Evolutionary conservation across 768 basidiomycete species (phyloP), one percentile per base, ranked within the genome.

Genomic region (Amanita jacksonii): DNA sequence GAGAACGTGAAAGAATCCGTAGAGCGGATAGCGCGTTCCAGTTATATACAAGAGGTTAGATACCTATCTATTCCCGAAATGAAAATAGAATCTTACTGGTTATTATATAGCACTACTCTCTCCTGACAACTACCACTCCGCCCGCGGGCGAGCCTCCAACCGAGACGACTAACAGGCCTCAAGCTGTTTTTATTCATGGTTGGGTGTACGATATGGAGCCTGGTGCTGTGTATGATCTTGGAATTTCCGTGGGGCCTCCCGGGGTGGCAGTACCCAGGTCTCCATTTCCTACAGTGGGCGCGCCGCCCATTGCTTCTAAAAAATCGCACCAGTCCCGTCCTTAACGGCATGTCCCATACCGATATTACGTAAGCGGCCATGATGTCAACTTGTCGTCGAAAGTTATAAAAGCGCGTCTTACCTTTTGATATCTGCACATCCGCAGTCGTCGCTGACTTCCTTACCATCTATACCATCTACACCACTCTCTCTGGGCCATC

Each of bases 191-290:
- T 31, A 49, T 57, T 34, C 54, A 57, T 22, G 56, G 56, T 13
- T 57, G 51, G 53, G 54, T 57, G 16, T 56, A 57, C 12, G 54
- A 57, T 27, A 52, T 57, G 2, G 54, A 54, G 41, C 52, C 51
- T 1, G 56, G 56, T 4, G 49, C 52, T 38, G 56, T 57, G 5
- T 30, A 40, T 22, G 54, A 57, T 32, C 45, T 57, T 4, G 49
- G 47, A 4, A 51, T 57, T 12, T 52, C 54, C 22, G 46, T 52
- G 9, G 54, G 51, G 2, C 54, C 53, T 7, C 56, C 54, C 0
- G 54, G 56, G 19, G 34, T 27, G 12, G 36, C 12, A 16, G 40
- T 51, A 8, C 56, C 56, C 3, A 23, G 18, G 8, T 43, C 48
- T 9, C 54, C 54, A 19, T 57, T 57, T 41, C 41, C 39, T 2